Evolutionary conservation across 2,329 filamentous ascomycete species (phyloP).

Genomic region (Metarhizium brunneum): DNA sequence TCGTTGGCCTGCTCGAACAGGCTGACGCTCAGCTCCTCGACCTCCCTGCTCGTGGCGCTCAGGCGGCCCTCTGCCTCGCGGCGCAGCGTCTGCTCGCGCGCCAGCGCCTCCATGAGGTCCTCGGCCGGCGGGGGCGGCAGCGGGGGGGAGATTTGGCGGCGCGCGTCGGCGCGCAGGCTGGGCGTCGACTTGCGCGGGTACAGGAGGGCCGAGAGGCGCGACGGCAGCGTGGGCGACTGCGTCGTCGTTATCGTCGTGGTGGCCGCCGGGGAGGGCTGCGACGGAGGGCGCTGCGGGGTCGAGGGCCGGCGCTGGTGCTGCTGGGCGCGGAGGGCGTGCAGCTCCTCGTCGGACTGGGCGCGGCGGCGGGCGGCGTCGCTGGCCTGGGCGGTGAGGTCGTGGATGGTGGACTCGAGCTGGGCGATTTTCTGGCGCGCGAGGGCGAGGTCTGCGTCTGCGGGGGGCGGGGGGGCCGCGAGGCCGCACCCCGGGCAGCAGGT

Average conservation of each 20-base stretch:
- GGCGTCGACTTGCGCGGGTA: constrained; percentile 34
- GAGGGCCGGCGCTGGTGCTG: background rate
- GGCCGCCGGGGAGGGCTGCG: constrained; percentile 34
- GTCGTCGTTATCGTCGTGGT: too few relatives aligned
- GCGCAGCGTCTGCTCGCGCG: constrained; percentile 57
- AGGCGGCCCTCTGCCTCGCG: constrained; percentile 60
- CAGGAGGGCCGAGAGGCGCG: constrained; percentile 35
- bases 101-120: constrained; percentile 54
- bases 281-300: constrained; percentile 12
- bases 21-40: constrained; percentile 67
- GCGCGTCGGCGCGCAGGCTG: constrained; percentile 10
- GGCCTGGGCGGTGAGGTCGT: constrained; percentile 61
- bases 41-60: constrained; percentile 57
- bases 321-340: constrained; percentile 5
- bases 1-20: constrained; percentile 79
- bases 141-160: background rate
- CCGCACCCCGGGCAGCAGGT: constrained; percentile 43
- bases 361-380: constrained; percentile 53
- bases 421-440: constrained; percentile 51
- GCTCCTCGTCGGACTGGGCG: constrained; percentile 55
- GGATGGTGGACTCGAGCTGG: constrained; percentile 64
- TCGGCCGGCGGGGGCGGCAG: constrained; percentile 20
- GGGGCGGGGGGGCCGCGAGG: constrained; percentile 15
- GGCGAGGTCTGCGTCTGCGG: constrained; percentile 35
- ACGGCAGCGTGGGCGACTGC: constrained; percentile 24